Conservation (phyloP, 1,284 basidiomycete species). For the Leccinum pachyderme region DNA sequence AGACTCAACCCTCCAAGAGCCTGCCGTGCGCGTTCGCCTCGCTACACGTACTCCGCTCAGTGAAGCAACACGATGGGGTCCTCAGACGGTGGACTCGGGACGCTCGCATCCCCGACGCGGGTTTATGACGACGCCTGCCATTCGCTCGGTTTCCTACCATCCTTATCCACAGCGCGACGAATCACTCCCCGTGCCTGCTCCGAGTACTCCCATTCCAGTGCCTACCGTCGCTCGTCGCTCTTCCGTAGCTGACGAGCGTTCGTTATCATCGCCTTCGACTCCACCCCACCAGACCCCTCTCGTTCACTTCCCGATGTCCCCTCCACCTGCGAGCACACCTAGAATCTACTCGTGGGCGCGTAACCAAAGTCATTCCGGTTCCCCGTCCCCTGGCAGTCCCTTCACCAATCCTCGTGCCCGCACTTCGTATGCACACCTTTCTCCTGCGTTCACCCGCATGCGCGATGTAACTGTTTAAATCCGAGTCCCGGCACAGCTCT, state of each 20-base stretch:
- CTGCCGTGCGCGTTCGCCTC: slow-evolving; percentile 28
- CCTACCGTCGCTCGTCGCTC: slow-evolving; percentile 22
- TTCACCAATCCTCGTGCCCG: slow-evolving; percentile 49
- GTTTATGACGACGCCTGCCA: not conserved
- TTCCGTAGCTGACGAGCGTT: slow-evolving; percentile 21
- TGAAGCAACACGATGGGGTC: slow-evolving; percentile 11
- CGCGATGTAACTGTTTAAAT: slow-evolving; percentile 31
- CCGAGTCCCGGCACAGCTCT: not conserved
- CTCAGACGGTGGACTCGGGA: slow-evolving; percentile 1
- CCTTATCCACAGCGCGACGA: slow-evolving; percentile 5
- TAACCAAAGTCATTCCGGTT: slow-evolving; percentile 29
- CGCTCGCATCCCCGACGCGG: slow-evolving; percentile 5
- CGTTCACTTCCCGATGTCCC: slow-evolving; percentile 42
- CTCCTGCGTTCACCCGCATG: slow-evolving; percentile 32
- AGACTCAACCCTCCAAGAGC: slow-evolving; percentile 9
- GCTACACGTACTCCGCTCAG: slow-evolving; percentile 10
- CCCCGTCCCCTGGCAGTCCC: slow-evolving; percentile 34
- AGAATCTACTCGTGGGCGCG: slow-evolving; percentile 42
- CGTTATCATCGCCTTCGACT: slow-evolving; percentile 23
- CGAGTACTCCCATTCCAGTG: slow-evolving; percentile 33
- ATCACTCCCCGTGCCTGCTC: slow-evolving; percentile 16
- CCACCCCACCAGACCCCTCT: slow-evolving; percentile 31
- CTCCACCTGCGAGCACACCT: slow-evolving; percentile 46
- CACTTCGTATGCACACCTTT: slow-evolving; percentile 48
- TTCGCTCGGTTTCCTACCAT: slow-evolving; percentile 3